Evolutionary conservation across 2,329 filamentous ascomycete genomes (phyloP).

Genomic region (Fusarium sp.): DNA sequence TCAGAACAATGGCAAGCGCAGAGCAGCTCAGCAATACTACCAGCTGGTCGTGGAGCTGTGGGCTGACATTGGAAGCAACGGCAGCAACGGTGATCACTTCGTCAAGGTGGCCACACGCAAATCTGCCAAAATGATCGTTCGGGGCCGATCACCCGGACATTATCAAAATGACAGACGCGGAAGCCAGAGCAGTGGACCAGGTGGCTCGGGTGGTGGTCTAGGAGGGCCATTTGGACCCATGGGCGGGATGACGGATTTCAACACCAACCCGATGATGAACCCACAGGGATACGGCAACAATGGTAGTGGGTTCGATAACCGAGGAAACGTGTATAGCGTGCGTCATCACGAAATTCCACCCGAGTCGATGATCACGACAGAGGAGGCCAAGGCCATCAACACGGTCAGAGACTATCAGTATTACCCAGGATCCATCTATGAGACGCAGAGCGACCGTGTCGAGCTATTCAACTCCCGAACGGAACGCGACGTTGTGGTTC

Average conservation of each 20-base stretch:
- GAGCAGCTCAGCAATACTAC: conserved; percentile 93
- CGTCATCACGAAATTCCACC: conserved; percentile 63
- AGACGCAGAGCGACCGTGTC: conserved; percentile 60
- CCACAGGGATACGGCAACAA: conserved; percentile 39
- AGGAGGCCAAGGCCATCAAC: conserved; percentile 64
- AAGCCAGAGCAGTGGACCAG: conserved; percentile 76
- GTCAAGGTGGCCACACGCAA: conserved; percentile 78
- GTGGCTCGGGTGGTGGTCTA: conserved; percentile 73
- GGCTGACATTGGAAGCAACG: conserved; percentile 70
- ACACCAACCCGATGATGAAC: conserved; percentile 53
- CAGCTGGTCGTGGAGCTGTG: conserved; percentile 89
- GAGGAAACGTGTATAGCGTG: conserved; percentile 55
- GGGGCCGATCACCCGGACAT: conserved; percentile 84
- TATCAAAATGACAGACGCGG: conserved; percentile 79
- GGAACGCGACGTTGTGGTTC: conserved; percentile 50
- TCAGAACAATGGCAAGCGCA: conserved; percentile 91
- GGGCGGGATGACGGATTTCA: conserved; percentile 46
- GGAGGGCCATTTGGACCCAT: conserved; percentile 60
- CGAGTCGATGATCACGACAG: conserved; percentile 64
- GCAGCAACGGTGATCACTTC: conserved; percentile 63
- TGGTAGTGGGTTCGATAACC: conserved; percentile 44
- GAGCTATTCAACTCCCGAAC: conserved; percentile 62
- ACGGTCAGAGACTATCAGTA: conserved; percentile 67
- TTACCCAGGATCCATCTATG: conserved; percentile 64
- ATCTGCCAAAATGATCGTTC: conserved; percentile 88